These are phyloP conservation scores for Verticillium nonalfalfae DNA, from an alignment of 2,329 filamentous ascomycete genomes.

Conservation along the genomic window DNA sequence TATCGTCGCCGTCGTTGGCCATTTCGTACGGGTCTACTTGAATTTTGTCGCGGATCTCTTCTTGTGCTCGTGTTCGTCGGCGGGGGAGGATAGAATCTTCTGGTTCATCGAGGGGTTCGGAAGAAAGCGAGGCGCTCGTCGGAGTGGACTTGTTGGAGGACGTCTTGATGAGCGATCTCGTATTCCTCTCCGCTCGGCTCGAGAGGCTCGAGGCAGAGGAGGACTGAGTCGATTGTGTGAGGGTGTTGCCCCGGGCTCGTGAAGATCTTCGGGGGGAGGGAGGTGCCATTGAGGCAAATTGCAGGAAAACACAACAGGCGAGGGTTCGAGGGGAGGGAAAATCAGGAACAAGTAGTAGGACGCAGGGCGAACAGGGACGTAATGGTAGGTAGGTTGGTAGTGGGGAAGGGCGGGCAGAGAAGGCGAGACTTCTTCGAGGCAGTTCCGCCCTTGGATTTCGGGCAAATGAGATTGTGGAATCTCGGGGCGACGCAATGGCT, in stretches of 20 bases:
- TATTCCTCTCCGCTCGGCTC: conserved; percentile 66
- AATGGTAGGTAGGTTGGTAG: not conserved
- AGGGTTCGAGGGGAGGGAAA: not conserved
- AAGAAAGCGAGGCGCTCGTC: conserved; percentile 61
- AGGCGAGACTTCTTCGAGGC: conserved; percentile 16
- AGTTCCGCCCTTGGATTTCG: not conserved
- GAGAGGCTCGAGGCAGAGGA: conserved; percentile 75
- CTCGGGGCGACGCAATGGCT: conserved; percentile 19
- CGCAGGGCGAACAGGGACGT: not conserved
- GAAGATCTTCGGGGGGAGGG: conserved; percentile 80
- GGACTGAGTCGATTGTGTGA: conserved; percentile 70
- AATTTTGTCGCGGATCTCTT: conserved; percentile 49
- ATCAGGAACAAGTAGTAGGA: conserved; percentile 2
- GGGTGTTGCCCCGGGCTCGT: conserved; percentile 73
- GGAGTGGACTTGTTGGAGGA: conserved; percentile 73
- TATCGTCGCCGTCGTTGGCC: conserved; percentile 60
- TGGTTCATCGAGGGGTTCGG: conserved; percentile 59
- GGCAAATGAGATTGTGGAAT: not conserved
- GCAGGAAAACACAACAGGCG: not conserved
- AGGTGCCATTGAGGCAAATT: conserved; percentile 46
- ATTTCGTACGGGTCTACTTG: conserved; percentile 41
- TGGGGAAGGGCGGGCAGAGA: conserved; percentile 18
- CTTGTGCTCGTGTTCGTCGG: conserved; percentile 70
- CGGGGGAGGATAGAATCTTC: conserved; percentile 67
- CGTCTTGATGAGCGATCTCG: conserved; percentile 65